Base-by-base conservation (phyloP, 306 rosid genomes). In the Cicer bijugum region DNA sequence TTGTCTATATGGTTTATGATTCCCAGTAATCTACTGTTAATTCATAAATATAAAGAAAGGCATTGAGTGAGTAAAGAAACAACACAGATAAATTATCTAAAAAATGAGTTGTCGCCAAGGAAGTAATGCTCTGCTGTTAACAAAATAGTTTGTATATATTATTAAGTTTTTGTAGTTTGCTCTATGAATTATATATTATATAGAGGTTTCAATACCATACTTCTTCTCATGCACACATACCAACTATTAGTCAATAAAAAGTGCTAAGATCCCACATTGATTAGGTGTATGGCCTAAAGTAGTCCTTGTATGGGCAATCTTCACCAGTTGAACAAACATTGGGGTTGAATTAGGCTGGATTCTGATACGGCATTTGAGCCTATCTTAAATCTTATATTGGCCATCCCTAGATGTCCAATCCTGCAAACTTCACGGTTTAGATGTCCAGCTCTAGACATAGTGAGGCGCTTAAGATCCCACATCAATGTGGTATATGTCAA, bases 111-210 rank as follows among this genome's bases (percentile, higher is more conserved):
- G 20, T 61, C 62, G 39, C 47, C 40, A 42, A 43, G 45, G 55
- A 45, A 67, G 62, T 52, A 35, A 52, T 15, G 43, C 15, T 57
- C 51, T 69, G 53, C 61, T 10, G 23, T 39, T 4, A 28, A 3
- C 5, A 44, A 43, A 77, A 72, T 12, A 48, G 33, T 59, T 14
- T 17, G 19, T 17, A 17, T 2, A 51, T 50, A 38, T 9, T 48
- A 19, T 46, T n/a, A 55, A 45, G 19, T 6, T 40, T 66, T 38
- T 76, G 59, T 39, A 14, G 20, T 82, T 68, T 72, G 19, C 61
- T 20, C 61, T 20, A 16, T 60, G 68, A 67, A 72, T 52, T 67
- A 19, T 28, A 4, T 28, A 28, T 28, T 28, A 28, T 28, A 28
- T 28, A 28, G 67, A 51, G 12, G 52, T 38, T 67, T 33, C n/a